These are phyloP conservation scores for Aspergillus mulundensis DNA, from an alignment of 495 filamentous ascomycete species.

Conservation along the genomic window DNA sequence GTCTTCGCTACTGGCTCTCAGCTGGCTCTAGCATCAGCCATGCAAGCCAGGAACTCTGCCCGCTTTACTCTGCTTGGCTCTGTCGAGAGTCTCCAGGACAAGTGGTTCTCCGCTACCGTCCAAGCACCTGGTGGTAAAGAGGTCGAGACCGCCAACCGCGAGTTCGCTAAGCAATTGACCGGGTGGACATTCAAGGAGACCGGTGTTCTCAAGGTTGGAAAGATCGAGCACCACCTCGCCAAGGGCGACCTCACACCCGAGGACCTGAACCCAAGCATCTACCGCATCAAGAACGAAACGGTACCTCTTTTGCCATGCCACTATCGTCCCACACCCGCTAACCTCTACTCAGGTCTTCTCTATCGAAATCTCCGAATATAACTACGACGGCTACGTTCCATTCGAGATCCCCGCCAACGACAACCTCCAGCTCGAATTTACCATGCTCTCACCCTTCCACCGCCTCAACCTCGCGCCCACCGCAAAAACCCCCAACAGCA, in stretches of 20 bases:
- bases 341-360: slow-evolving; percentile 62
- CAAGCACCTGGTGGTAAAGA: slow-evolving; percentile 55
- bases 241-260: slow-evolving; percentile 35
- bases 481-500: slow-evolving; percentile 57
- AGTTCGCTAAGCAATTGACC: slow-evolving; percentile 78
- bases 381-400: slow-evolving; percentile 63
- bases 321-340: background rate
- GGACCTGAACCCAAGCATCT: slow-evolving; percentile 77
- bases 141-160: slow-evolving; percentile 67
- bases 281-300: slow-evolving; percentile 94
- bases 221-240: slow-evolving; percentile 73
- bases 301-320: slow-evolving; percentile 54
- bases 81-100: slow-evolving; percentile 78
- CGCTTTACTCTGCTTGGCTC: slow-evolving; percentile 84
- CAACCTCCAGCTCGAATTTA: slow-evolving; percentile 87
- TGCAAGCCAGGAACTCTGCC: slow-evolving; percentile 92
- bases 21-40: slow-evolving; percentile 70
- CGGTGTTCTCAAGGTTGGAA: slow-evolving; percentile 82
- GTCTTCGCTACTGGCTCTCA: slow-evolving; percentile 80
- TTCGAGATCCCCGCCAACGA: slow-evolving; percentile 68
- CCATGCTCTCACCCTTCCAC: slow-evolving; percentile 97
- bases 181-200: slow-evolving; percentile 93
- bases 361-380: slow-evolving; percentile 85
- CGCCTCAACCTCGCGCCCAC: slow-evolving; percentile 69
- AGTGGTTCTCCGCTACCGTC: slow-evolving; percentile 85